phyloP scores from a whole-genome alignment of 805 yeast species.

The Schwanniomyces polymorphus region DNA sequence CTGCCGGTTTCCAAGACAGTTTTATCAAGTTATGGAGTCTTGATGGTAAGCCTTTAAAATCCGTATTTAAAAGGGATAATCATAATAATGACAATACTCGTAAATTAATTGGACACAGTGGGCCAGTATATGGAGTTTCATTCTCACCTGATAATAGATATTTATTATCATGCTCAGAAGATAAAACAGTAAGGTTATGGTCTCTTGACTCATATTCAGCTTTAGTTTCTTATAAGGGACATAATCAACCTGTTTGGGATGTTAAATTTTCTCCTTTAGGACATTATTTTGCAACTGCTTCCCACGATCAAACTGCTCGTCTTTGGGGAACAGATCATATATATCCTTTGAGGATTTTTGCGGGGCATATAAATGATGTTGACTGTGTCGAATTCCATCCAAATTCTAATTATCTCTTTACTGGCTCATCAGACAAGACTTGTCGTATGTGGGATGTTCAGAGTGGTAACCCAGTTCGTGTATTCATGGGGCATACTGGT shows the following conservation, averaged over 20 bases:
- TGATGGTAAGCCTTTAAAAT: conserved; percentile 81
- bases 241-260: conserved; percentile 97
- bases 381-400: conserved; percentile 96
- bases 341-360: conserved; percentile 92
- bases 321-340: conserved; percentile 98
- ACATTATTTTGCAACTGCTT: conserved; percentile 96
- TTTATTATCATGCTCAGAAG: conserved; percentile 82
- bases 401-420: conserved; percentile 88
- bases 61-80: conserved; percentile 56
- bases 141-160: conserved; percentile 89
- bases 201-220: conserved; percentile 87
- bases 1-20: conserved; percentile 94
- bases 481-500: conserved; percentile 91
- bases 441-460: conserved; percentile 98
- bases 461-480: conserved; percentile 84
- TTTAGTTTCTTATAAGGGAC: conserved; percentile 93
- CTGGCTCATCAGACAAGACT: conserved; percentile 95
- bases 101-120: conserved; percentile 86
- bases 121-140: conserved; percentile 86
- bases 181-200: conserved; percentile 91
- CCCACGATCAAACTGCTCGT: conserved; percentile 96
- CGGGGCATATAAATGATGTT: conserved; percentile 96
- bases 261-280: conserved; percentile 93
- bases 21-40: conserved; percentile 90
- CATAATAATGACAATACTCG: conserved; percentile 48